Percentiles rank a stretch among this genome's conserved stretches.
Evolutionary conservation across 257 asterid species (phyloP).

Genomic region (Hygrophila difformis): DNA sequence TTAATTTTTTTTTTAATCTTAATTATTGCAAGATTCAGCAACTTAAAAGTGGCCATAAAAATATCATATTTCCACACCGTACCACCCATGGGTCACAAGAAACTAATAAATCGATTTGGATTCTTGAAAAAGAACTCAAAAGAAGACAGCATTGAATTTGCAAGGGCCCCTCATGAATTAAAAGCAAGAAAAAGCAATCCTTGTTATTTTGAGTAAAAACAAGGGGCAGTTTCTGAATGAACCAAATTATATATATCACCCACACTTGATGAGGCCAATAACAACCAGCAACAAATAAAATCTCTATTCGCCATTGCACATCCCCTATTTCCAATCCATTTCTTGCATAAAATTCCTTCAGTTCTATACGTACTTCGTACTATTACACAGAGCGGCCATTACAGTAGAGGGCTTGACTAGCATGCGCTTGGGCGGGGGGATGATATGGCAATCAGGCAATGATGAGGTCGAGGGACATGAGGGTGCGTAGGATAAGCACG

Average conservation of each 20-base stretch:
- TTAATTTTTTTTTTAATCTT: too few species aligned
- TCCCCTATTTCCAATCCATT: too few species aligned
- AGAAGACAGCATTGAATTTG: too few species aligned
- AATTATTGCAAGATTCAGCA: too few species aligned
- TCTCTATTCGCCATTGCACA: constrained; percentile 24
- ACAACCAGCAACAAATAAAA: constrained; percentile 15
- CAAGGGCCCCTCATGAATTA: constrained; percentile 54
- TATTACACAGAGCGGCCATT: constrained; percentile 34
- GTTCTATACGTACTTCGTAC: too few species aligned
- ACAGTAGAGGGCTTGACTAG: constrained; percentile 26
- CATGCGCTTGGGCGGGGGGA: constrained; percentile 22
- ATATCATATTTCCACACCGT: too few species aligned
- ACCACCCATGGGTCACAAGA: constrained; percentile 2
- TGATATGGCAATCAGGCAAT: constrained; percentile 26
- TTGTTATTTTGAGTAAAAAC: constrained; percentile 23
- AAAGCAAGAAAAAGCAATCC: constrained; percentile 32
- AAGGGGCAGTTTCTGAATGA: constrained; percentile 12
- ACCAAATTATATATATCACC: constrained; percentile 29
- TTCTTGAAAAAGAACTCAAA: constrained; percentile 27
- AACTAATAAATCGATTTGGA: neutral
- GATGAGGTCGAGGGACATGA: constrained; percentile 46
- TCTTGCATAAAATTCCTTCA: too few species aligned
- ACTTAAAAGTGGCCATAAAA: too few species aligned
- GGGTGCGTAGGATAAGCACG: constrained; percentile 64
- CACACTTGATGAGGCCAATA: constrained; percentile 35